Percentiles rank a stretch among this genome's conserved stretches.
Evolutionary conservation across 371 early-diverging fungal species (phyloP).

Genomic region (Smittium culicis): DNA sequence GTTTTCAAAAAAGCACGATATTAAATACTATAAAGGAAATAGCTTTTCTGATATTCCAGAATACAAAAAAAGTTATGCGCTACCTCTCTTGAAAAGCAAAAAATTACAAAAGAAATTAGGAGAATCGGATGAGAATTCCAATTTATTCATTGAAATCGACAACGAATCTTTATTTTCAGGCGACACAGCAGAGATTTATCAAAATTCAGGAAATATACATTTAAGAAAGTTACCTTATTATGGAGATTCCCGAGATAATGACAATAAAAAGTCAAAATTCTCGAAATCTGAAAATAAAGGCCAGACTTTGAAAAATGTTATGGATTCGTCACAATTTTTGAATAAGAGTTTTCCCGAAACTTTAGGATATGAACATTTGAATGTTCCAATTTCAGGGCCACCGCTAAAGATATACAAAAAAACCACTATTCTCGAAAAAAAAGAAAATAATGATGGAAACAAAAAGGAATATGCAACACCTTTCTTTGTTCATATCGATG

Average conservation of each 20-base stretch:
- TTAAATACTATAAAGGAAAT: background rate
- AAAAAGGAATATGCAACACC: background rate
- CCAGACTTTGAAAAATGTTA: background rate
- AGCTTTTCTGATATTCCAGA: background rate
- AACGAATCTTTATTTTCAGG: background rate
- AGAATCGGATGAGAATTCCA: background rate
- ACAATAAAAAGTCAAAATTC: background rate
- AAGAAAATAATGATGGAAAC: background rate
- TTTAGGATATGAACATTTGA: background rate
- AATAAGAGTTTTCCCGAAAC: background rate
- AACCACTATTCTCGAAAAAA: background rate
- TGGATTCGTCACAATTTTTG: background rate
- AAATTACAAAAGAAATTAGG: background rate
- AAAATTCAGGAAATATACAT: background rate
- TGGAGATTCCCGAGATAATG: background rate
- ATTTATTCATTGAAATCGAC: background rate
- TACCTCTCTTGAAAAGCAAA: background rate
- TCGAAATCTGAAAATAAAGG: background rate
- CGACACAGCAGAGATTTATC: background rate
- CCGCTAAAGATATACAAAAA: background rate
- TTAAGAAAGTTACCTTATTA: too few relatives aligned
- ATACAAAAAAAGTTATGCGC: background rate
- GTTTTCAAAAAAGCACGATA: background rate
- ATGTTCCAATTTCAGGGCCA: background rate
- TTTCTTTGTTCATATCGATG: constrained; percentile 5